Percentiles rank a stretch among this genome's conserved stretches.
These are phyloP conservation scores for Russula vinacea DNA, from an alignment of 768 basidiomycete species.

Conservation along the genomic window DNA sequence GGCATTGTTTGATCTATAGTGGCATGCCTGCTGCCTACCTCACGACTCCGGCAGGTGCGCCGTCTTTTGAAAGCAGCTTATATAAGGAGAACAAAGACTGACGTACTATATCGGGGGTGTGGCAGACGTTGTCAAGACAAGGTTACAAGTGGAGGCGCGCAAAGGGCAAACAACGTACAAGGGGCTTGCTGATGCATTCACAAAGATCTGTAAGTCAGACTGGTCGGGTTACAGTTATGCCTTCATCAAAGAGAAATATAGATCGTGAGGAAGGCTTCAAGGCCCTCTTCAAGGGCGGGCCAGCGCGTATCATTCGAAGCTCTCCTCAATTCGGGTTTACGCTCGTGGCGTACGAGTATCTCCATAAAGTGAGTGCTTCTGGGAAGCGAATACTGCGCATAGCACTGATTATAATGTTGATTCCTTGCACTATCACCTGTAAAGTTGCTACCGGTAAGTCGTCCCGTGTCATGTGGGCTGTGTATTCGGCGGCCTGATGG, in stretches of 20 bases:
- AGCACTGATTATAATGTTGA: background rate
- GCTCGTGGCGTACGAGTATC: constrained; percentile 72
- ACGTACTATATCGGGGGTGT: constrained; percentile 13
- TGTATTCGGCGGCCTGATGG: constrained; percentile 19
- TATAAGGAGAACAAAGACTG: constrained; percentile 16
- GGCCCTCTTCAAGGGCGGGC: constrained; percentile 90
- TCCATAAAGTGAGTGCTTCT: constrained; percentile 51
- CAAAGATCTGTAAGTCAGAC: constrained; percentile 72
- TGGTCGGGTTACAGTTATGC: background rate
- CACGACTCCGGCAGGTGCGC: constrained; percentile 81
- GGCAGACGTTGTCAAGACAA: constrained; percentile 94
- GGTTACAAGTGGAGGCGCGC: constrained; percentile 88
- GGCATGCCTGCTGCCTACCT: constrained; percentile 98
- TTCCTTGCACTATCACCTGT: background rate
- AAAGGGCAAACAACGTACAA: constrained; percentile 91
- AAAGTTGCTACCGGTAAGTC: constrained; percentile 28
- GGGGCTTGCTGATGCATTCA: constrained; percentile 83
- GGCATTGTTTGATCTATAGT: constrained; percentile 43
- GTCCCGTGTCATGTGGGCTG: background rate
- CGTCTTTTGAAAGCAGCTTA: background rate
- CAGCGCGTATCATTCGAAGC: constrained; percentile 81
- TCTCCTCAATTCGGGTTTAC: constrained; percentile 96
- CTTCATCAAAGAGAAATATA: constrained; percentile 34
- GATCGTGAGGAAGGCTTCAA: constrained; percentile 86
- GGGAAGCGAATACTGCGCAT: background rate